Percentiles rank a stretch among this genome's conserved stretches.
phyloP scores from a whole-genome alignment of 108 stramenopile genomes.

The Schizochytrium sp. region DNA sequence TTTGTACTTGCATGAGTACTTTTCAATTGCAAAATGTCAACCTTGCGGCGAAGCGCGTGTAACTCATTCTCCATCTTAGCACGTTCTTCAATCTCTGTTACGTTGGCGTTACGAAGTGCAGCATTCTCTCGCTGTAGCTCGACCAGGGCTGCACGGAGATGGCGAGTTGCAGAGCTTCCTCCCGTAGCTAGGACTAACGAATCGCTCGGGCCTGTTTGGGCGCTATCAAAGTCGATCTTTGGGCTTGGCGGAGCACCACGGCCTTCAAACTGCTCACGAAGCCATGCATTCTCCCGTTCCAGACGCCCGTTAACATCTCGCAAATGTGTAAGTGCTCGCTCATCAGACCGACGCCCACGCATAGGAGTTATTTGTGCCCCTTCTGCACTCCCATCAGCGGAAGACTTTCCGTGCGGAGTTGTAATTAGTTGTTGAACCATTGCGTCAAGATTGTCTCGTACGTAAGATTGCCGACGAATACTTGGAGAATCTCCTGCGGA shows the following conservation, averaged over 20 bases:
- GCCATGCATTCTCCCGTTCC: not conserved
- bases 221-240: constrained; percentile 17
- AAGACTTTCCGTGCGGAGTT: not conserved
- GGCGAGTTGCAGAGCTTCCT: not conserved
- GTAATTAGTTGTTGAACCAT: not conserved
- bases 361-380: not conserved
- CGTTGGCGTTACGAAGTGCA: not conserved
- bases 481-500: not conserved
- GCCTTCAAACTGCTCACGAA: not conserved
- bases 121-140: constrained; percentile 22
- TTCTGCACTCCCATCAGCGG: not conserved
- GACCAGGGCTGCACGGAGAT: not conserved
- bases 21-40: not conserved
- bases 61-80: not conserved
- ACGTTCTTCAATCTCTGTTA: not conserved
- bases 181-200: not conserved
- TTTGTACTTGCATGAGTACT: not conserved
- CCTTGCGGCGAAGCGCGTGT: not conserved
- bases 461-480: not conserved
- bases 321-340: not conserved
- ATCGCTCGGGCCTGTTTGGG: not conserved
- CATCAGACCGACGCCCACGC: not conserved
- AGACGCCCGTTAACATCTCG: constrained; percentile 17
- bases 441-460: constrained; percentile 4
- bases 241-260: constrained; percentile 23